A percentile compares a stretch with the other conserved stretches of the same genome.
Conservation (phyloP, 768 basidiomycete genomes). For the Tulasnella calospora region DNA sequence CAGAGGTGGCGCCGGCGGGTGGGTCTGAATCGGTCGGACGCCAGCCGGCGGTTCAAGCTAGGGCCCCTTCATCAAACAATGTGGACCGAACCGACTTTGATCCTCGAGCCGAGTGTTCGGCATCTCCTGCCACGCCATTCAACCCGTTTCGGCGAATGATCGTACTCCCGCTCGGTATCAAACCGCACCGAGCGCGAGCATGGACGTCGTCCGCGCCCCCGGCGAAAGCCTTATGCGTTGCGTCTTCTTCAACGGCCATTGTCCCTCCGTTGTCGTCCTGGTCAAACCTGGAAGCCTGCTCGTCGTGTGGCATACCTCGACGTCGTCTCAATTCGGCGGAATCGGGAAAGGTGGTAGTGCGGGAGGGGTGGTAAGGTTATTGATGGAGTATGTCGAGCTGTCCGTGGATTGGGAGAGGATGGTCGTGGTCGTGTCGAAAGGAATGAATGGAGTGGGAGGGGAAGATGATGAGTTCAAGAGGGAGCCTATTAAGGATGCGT, state of each 20-base stretch:
- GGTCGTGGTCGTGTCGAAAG: slow-evolving; percentile 33
- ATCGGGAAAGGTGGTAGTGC: slow-evolving; percentile 44
- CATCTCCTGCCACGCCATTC: background rate
- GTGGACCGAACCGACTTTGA: background rate
- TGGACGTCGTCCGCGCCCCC: slow-evolving; percentile 63
- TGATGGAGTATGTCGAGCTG: slow-evolving; percentile 56
- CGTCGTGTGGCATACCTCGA: slow-evolving; percentile 58
- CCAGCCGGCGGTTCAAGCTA: background rate
- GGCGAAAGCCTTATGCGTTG: slow-evolving; percentile 61
- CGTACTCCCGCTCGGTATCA: slow-evolving; percentile 52
- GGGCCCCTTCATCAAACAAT: background rate
- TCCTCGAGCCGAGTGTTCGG: background rate
- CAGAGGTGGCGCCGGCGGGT: background rate
- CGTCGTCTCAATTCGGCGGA: slow-evolving; percentile 54
- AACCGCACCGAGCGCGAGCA: slow-evolving; percentile 51
- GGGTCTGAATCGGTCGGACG: background rate
- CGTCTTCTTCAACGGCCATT: slow-evolving; percentile 56
- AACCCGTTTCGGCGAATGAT: slow-evolving; percentile 52
- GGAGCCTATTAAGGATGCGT: slow-evolving; percentile 44
- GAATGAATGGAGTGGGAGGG: no score
- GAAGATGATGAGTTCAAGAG: slow-evolving; percentile 37
- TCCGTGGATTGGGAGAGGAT: slow-evolving; percentile 61
- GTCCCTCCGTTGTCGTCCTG: slow-evolving; percentile 55
- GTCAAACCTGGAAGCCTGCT: slow-evolving; percentile 57
- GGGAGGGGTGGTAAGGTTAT: slow-evolving; percentile 49